phyloP scores from a whole-genome alignment of 345 rosid species.

The Salix arbutifolia region DNA sequence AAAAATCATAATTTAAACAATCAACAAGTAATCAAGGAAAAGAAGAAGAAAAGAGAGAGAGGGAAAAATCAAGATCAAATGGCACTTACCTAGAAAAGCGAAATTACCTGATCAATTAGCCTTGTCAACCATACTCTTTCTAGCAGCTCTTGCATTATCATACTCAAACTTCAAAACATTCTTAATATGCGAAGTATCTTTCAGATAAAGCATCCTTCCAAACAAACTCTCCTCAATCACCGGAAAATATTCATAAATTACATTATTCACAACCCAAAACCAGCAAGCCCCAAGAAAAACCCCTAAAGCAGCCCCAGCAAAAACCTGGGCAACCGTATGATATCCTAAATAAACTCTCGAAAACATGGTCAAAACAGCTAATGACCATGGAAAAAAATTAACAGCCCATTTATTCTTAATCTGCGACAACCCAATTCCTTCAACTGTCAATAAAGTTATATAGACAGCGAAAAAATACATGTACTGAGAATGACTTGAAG shows the following conservation, averaged over 20 bases:
- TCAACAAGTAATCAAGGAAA: not conserved
- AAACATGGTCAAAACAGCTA: conserved; percentile 71
- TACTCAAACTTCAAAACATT: conserved; percentile 89
- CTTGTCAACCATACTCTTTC: conserved; percentile 47
- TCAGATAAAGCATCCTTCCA: conserved; percentile 70
- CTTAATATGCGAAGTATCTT: conserved; percentile 90
- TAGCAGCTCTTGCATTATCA: conserved; percentile 82
- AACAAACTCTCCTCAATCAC: conserved; percentile 69
- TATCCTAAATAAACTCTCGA: conserved; percentile 95
- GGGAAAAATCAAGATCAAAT: not conserved
- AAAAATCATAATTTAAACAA: not conserved
- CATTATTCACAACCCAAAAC: conserved; percentile 78
- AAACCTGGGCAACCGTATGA: conserved; percentile 80
- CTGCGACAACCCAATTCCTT: conserved; percentile 60
- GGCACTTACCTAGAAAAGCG: not conserved
- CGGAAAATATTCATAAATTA: conserved; percentile 49
- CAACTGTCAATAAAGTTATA: conserved; percentile 47
- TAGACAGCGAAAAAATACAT: conserved; percentile 86
- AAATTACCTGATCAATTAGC: conserved; percentile 32
- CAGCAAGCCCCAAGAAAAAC: conserved; percentile 55
- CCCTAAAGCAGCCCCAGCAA: conserved; percentile 74
- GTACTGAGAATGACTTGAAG: conserved; percentile 88
- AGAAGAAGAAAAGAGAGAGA: not conserved
- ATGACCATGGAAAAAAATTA: conserved; percentile 49
- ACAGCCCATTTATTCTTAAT: conserved; percentile 42